A percentile compares a stretch with the other conserved stretches of the same genome.
Evolutionary conservation across 805 yeast species (phyloP).

Genomic region (Suhomyces vadensis): DNA sequence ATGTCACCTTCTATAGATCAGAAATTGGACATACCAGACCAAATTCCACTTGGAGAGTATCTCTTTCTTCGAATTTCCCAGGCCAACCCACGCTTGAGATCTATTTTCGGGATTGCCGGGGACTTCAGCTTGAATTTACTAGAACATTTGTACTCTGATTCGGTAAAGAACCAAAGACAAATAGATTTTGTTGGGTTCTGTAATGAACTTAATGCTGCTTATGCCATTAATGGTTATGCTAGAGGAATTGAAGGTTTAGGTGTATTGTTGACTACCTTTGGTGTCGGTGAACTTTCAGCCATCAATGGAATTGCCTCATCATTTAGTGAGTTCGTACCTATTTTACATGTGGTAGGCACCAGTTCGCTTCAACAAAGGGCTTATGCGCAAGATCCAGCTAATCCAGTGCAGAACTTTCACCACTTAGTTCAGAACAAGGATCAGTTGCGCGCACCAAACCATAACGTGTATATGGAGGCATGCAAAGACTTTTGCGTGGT

Average conservation of each 20-base stretch:
- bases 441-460: slow-evolving; percentile 58
- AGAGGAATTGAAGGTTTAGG: slow-evolving; percentile 61
- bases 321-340: slow-evolving; percentile 76
- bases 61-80: slow-evolving; percentile 57
- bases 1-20: not conserved
- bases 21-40: slow-evolving; percentile 4
- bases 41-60: slow-evolving; percentile 64
- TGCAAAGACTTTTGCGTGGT: slow-evolving; percentile 56
- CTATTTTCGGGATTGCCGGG: slow-evolving; percentile 79
- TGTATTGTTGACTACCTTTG: slow-evolving; percentile 70
- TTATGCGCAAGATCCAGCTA: slow-evolving; percentile 19
- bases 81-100: slow-evolving; percentile 48
- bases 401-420: slow-evolving; percentile 40
- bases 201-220: slow-evolving; percentile 87
- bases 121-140: slow-evolving; percentile 68
- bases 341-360: slow-evolving; percentile 84
- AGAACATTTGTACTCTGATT: slow-evolving; percentile 60
- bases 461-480: slow-evolving; percentile 63
- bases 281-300: slow-evolving; percentile 89
- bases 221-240: slow-evolving; percentile 89
- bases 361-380: slow-evolving; percentile 24
- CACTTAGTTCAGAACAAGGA: slow-evolving; percentile 59
- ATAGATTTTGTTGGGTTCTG: slow-evolving; percentile 79
- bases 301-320: slow-evolving; percentile 82
- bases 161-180: slow-evolving; percentile 35